These are phyloP conservation scores for Hypoxylon sp. DNA, from an alignment of 2,329 filamentous ascomycete species.

Conservation along the genomic window DNA sequence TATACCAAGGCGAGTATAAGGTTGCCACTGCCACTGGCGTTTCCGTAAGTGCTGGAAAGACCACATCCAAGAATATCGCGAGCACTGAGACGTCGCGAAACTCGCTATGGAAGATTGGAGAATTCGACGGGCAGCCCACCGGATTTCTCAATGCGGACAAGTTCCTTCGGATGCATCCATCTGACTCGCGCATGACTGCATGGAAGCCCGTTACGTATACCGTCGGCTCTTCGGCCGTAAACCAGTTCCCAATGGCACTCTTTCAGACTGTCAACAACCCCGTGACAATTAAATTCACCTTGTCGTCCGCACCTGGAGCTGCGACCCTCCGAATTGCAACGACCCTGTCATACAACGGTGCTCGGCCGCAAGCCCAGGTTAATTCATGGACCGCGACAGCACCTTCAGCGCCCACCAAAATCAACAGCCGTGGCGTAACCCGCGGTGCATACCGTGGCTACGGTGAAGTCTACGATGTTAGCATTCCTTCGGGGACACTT, in stretches of 20 bases:
- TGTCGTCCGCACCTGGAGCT: conserved; percentile 65
- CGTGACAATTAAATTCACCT: conserved; percentile 72
- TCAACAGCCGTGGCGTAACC: conserved; percentile 76
- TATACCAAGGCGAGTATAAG: conserved; percentile 72
- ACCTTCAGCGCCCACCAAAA: conserved; percentile 71
- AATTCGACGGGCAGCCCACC: conserved; percentile 74
- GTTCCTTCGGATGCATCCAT: conserved; percentile 77
- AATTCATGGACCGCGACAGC: conserved; percentile 67
- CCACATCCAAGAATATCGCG: conserved; percentile 66
- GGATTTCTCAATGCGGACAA: conserved; percentile 78
- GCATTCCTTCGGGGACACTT: conserved; percentile 72
- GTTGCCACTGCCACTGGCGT: conserved; percentile 64
- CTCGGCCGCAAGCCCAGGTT: conserved; percentile 69
- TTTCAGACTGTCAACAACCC: conserved; percentile 73
- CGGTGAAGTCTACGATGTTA: conserved; percentile 74
- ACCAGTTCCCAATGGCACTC: conserved; percentile 75
- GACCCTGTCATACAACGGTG: conserved; percentile 73
- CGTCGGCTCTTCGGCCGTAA: conserved; percentile 66
- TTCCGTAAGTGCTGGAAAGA: conserved; percentile 66
- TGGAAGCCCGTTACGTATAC: conserved; percentile 75
- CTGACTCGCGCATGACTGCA: conserved; percentile 72
- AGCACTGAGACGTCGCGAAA: conserved; percentile 60
- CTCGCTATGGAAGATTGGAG: conserved; percentile 74
- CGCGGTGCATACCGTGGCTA: conserved; percentile 74
- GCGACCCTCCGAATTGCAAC: conserved; percentile 76